Evolutionary conservation across 768 basidiomycete species (phyloP), one percentile per base, ranked within the genome.

Genomic region (Termitomyces bulborhizus): DNA sequence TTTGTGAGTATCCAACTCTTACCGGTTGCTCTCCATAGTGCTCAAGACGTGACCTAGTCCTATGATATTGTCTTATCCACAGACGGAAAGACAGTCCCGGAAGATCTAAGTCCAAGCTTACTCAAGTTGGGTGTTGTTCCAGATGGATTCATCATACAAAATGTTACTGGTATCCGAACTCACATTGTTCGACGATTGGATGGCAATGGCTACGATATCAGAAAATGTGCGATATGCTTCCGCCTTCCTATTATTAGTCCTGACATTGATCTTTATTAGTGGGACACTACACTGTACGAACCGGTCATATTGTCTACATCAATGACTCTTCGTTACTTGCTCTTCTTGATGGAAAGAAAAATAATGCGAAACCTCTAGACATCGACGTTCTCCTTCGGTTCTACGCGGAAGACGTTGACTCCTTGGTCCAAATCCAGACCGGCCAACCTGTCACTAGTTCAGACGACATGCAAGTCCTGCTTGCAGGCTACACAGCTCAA

Each of bases 181-280:
- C 85, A 84, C 57, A 85, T 95, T 18, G 84, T 90, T 24, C 86
- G 82, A 64, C 78, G 92, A 27, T 66, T 93, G 51, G 93, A 95
- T 62, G 86, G 86, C 12, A 85, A 77, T 61, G 93, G 93, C 7
- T 96, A 93, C 62, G 90, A 96, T 62, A 78, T 98, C 51, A 79
- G 87, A 34, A 90, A 84, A 73, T 72, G 94, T 94, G 62, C 64
- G 87, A 68, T 18, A 37, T 27, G 3, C 3, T 12, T 13, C 21
- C 13, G 26, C 41, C 46, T 54, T 46, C 53, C 57, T 11, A 44
- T 49, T 37, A 31, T 34, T 47, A 26, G 12, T 24, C 9, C 43
- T 54, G 26, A 54, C 36, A 29, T 37, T 6, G 1, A 29, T 29
- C 12, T 45, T 40, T 29, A 18, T 11, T 56, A 94, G 91, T 95